Base-by-base conservation (phyloP, 2,329 filamentous ascomycete species). In the Stromatinia cepivora region DNA sequence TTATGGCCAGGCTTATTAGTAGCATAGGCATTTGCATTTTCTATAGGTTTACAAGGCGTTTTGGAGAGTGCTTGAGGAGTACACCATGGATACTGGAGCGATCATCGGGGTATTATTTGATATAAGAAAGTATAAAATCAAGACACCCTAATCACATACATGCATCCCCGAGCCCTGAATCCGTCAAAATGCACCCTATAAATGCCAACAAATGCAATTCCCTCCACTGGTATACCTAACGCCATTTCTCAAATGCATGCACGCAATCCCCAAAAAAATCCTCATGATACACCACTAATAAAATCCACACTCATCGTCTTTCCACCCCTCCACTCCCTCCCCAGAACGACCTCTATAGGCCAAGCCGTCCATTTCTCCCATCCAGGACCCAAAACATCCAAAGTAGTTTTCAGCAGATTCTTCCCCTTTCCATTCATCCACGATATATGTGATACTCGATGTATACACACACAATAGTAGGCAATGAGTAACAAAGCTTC, bases 361-460 rank as follows among this genome's bases (percentile, higher is more conserved):
- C 76, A 77, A 4, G 46, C 56, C 48, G 71, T 74, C 72, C 71
- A 75, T 48, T 59, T 52, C 42, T 76, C 75, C 73, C 74, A 77
- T 6, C 69, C 69, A 20, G 57, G 56, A 15, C 69, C 72, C 36
- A 77, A 46, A 25, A 71, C 73, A 56, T 70, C 70, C n/a, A 76
- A 64, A 52, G 82, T 76, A 46, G 79, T 79, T 53, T 72, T 73
- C 28, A 83, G 72, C n/a, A 83, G 71, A 54, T 78, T 77, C 48
- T 75, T 74, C 6, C 79, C 79, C 78, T 81, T 82, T 17, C 81
- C 80, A 4, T 79, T 75, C 74, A 82, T 79, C 81, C 81, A 84
- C 81, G 81, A 83, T 54, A 78, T 71, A 34, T 76, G 69, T 17
- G 78, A 77, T 42, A 81, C 56, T 25, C 75, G 73, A 72, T 81